Evolutionary conservation across 495 filamentous ascomycete genomes (phyloP), one percentile per base, ranked within the genome.

Genomic region (Podospora sp.): DNA sequence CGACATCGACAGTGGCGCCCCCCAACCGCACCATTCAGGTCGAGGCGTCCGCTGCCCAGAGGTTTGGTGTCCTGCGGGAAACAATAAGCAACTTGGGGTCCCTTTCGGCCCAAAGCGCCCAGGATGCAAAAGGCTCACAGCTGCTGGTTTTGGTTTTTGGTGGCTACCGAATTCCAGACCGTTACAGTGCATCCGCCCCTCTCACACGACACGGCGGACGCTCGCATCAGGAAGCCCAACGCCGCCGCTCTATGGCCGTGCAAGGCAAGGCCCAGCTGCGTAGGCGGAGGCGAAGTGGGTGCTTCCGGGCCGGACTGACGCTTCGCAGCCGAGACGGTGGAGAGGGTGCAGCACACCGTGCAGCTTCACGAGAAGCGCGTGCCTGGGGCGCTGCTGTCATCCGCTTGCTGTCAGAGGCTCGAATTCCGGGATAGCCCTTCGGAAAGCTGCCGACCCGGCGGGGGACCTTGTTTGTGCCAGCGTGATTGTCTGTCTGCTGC

Each of bases 371-470:
- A 55, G 52, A 55, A 55, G 52, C 14, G 56, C 6, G 56, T 35
- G 56, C 56, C 24, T 59, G 56, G 56, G 9, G 56, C 24, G n/a
- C 24, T 57, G 53, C 53, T 21, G 53, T 3, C 53, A 14, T 57
- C n/a, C 24, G 56, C 60, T 14, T 50, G 18, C 60, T 62, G 22
- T 59, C 56, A 50, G 40, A 36, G 33, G 40, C 29, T 62, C 35
- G 36, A 36, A 33, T 46, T 62, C 21, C 60, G 60, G 60, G 35
- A 62, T 62, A 22, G 50, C 60, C 35, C 25, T 55, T 58, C 63
- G 63, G 63, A 56, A 65, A 29, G 29, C n/a, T 40, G 52, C 63
- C 63, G 63, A 58, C 51, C 63, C 63, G 52, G 26, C n/a, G n/a
- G 11, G 4, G 40, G 40, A 2, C 40, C 40, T 46, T 46, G 40